Base-by-base conservation (phyloP, 2,329 filamentous ascomycete species). In the Dactylonectria estremocensis region DNA sequence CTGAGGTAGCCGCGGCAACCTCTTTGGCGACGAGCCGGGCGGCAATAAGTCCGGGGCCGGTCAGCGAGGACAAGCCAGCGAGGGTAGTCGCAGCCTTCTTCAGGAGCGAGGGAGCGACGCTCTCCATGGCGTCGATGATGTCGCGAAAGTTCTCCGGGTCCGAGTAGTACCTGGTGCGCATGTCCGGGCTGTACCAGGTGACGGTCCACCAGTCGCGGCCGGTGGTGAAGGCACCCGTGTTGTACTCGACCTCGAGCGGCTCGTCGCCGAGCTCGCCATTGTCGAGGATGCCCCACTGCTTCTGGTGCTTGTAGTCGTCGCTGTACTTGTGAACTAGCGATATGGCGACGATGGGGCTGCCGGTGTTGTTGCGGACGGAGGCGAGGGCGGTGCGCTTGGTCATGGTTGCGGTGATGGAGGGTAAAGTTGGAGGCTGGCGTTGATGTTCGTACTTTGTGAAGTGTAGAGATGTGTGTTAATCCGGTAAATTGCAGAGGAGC, bases 131-230 rank as follows among this genome's bases (percentile, higher is more conserved):
- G 13, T 40, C 54, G 14, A 61, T 43, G 46, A 61, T 52, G 57
- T 48, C 35, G 20, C 57, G 57, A 46, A 61, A 43, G 69, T 70
- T 72, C 3, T 68, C 54, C 10, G 69, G 69, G 48, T 64, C 63
- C 16, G 62, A 65, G 46, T 62, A 64, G 60, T 67, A 69, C 10
- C 33, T 56, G 28, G 40, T 70, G 31, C 24, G 33, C 59, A 70
- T 60, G 31, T 70, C 69, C 5, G 61, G 33, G 45, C 37, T 70
- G 20, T 64, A 68, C 52, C 63, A 72, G 35, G 57, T 63, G 40
- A 72, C 57, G n/a, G 62, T 14, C 68, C 68, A 72, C 68, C 65
- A 72, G 33, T 70, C 69, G 3, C 63, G 61, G 20, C 68, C 68
- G 7, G 66, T 70, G n/a, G 65, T 72, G n/a, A 67, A 65, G 11